These are phyloP conservation scores for Euphorbia schlechtendalii DNA, from an alignment of 441 rosid species.

Conservation along the genomic window DNA sequence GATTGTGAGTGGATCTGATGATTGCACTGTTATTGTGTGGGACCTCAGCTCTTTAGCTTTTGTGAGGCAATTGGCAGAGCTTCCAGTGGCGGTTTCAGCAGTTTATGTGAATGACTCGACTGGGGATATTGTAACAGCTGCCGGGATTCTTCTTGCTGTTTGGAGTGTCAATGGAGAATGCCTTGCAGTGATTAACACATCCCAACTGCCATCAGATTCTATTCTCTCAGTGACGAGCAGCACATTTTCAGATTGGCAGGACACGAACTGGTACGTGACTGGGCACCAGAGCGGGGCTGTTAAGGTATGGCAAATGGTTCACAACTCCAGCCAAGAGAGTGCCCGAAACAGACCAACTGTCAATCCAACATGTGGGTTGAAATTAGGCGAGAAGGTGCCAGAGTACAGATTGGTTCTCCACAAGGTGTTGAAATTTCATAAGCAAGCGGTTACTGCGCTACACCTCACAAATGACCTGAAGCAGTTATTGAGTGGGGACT, in stretches of 20 bases:
- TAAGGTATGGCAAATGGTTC: conserved; percentile 95
- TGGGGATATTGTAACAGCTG: conserved; percentile 93
- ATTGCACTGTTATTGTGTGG: conserved; percentile 90
- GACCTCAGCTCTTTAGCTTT: conserved; percentile 89
- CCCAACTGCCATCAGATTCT: conserved; percentile 96
- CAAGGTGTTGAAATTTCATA: conserved; percentile 83
- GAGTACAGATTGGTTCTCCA: conserved; percentile 87
- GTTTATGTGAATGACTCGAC: conserved; percentile 87
- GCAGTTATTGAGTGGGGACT: conserved; percentile 95
- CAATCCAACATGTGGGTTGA: conserved; percentile 48
- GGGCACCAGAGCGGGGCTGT: conserved; percentile 99
- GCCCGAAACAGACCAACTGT: conserved; percentile 37
- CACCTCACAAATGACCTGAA: conserved; percentile 70
- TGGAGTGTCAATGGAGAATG: conserved; percentile 99
- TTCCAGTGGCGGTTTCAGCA: conserved; percentile 82
- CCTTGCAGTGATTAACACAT: conserved; percentile 84
- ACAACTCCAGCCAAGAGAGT: conserved; percentile 54
- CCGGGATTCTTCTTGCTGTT: conserved; percentile 92
- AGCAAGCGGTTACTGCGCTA: conserved; percentile 85
- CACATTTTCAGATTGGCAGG: conserved; percentile 90
- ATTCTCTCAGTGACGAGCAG: conserved; percentile 84
- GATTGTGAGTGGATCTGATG: conserved; percentile 94
- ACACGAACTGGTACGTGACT: conserved; percentile 88
- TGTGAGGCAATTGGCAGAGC: conserved; percentile 85
- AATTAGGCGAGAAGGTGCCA: conserved; percentile 55